These are phyloP conservation scores for Camelina neglecta DNA, from an alignment of 345 rosid species.

Conservation along the genomic window DNA sequence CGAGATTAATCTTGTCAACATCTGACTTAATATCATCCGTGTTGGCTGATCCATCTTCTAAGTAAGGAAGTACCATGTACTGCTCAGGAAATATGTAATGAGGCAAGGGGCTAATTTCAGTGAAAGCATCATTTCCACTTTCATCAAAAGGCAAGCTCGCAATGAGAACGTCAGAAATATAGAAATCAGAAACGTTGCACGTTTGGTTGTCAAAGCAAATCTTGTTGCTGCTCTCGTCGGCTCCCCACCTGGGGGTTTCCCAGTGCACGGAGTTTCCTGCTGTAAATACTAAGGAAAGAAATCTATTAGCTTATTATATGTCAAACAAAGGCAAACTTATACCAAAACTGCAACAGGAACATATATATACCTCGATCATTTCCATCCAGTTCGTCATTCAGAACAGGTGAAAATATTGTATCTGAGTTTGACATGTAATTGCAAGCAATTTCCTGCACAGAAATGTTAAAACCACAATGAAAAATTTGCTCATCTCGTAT, in stretches of 20 bases:
- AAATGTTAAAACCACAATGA: neutral
- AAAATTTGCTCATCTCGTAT: conserved; percentile 18
- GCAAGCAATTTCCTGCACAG: conserved; percentile 41
- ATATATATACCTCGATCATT: conserved; percentile 46
- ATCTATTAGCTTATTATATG: conserved; percentile 22
- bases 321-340: conserved; percentile 34
- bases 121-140: conserved; percentile 36
- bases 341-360: conserved; percentile 51
- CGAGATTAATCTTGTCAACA: conserved; percentile 51
- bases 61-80: conserved; percentile 76
- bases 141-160: conserved; percentile 45
- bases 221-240: conserved; percentile 41
- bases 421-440: conserved; percentile 57
- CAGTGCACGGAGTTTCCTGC: conserved; percentile 38
- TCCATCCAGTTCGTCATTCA: conserved; percentile 49
- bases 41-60: conserved; percentile 63
- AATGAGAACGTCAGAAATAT: conserved; percentile 42
- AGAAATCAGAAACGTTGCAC: conserved; percentile 46
- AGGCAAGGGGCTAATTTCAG: conserved; percentile 52
- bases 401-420: conserved; percentile 83
- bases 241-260: conserved; percentile 46
- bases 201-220: conserved; percentile 43
- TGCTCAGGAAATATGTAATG: conserved; percentile 70
- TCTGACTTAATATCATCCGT: conserved; percentile 51
- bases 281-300: conserved; percentile 24